Conservation (phyloP, 139 green algal species). For the Picochlorum sp. region DNA sequence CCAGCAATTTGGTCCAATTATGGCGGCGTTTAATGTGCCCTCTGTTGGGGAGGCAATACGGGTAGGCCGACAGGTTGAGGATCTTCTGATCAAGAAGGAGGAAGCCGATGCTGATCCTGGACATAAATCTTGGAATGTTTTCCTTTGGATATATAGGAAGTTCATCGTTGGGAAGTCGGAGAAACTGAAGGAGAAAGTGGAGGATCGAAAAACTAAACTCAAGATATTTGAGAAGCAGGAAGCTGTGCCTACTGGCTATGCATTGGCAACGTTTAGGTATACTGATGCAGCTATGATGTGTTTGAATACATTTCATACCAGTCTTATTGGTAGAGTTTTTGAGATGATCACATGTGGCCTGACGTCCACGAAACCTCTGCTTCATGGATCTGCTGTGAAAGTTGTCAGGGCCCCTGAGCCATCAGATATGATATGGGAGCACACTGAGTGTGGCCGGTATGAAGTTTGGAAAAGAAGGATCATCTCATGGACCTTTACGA, state of each 20-base stretch:
- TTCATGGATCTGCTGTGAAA: slow-evolving; percentile 11
- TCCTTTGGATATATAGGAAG: slow-evolving; percentile 19
- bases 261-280: slow-evolving; percentile 45
- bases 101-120: slow-evolving; percentile 17
- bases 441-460: slow-evolving; percentile 21
- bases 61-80: slow-evolving; percentile 11
- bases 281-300: slow-evolving; percentile 31
- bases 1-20: slow-evolving; percentile 39
- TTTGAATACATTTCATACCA: slow-evolving; percentile 28
- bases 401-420: slow-evolving; percentile 42
- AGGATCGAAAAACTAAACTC: slow-evolving; percentile 21
- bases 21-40: slow-evolving; percentile 15
- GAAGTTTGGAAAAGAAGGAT: slow-evolving; percentile 10
- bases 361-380: slow-evolving; percentile 14
- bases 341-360: slow-evolving; percentile 17
- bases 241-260: slow-evolving; percentile 32
- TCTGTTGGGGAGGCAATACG: slow-evolving; percentile 15
- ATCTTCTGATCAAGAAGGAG: slow-evolving; percentile 10
- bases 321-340: not conserved
- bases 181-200: slow-evolving; percentile 10
- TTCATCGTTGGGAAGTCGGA: slow-evolving; percentile 12
- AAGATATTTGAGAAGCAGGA: slow-evolving; percentile 25
- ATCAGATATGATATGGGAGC: slow-evolving; percentile 41
- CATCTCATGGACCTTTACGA: slow-evolving; percentile 20
- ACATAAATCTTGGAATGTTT: slow-evolving; percentile 8